A percentile compares a stretch with the other conserved stretches of the same genome.
These are phyloP conservation scores for Fermentozyma sake DNA, from an alignment of 1,139 yeast genomes.

Conservation along the genomic window DNA sequence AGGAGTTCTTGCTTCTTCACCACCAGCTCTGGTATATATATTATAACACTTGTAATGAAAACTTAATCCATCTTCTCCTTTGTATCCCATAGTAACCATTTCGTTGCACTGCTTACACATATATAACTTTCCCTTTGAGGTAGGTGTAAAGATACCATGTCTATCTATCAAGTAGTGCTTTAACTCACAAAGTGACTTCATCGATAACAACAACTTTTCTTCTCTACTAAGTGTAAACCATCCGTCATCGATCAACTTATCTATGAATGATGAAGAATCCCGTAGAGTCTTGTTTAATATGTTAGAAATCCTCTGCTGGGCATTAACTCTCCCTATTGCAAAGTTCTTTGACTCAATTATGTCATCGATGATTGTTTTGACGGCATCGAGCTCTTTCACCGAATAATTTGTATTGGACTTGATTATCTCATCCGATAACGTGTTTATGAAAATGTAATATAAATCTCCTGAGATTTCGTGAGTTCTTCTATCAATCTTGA, in stretches of 20 bases:
- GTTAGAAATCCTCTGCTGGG: conserved; percentile 23
- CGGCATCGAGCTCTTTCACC: conserved; percentile 43
- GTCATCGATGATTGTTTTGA: conserved; percentile 46
- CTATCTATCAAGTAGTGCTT: conserved; percentile 40
- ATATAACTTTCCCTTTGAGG: conserved; percentile 37
- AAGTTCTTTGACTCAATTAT: conserved; percentile 30
- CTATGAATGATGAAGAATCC: conserved; percentile 35
- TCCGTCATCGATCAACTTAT: conserved; percentile 43
- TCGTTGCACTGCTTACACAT: conserved; percentile 53
- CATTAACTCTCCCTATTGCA: conserved; percentile 26
- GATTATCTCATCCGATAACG: conserved; percentile 34
- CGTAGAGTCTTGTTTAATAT: conserved; percentile 20
- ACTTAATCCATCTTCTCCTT: conserved; percentile 28
- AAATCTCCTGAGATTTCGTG: conserved; percentile 34
- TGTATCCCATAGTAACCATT: conserved; percentile 51
- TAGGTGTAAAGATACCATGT: conserved; percentile 29
- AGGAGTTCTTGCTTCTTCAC: background rate
- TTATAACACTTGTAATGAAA: conserved; percentile 52
- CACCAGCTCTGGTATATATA: conserved; percentile 18
- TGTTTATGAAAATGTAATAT: conserved; percentile 41
- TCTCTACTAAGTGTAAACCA: conserved; percentile 40
- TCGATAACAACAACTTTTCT: conserved; percentile 32
- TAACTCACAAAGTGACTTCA: conserved; percentile 45
- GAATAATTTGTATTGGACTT: conserved; percentile 40
- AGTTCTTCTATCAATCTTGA: conserved; percentile 38